These are phyloP conservation scores for Sistotremastrum niveocremeum DNA, from an alignment of 768 basidiomycete species.

Conservation along the genomic window DNA sequence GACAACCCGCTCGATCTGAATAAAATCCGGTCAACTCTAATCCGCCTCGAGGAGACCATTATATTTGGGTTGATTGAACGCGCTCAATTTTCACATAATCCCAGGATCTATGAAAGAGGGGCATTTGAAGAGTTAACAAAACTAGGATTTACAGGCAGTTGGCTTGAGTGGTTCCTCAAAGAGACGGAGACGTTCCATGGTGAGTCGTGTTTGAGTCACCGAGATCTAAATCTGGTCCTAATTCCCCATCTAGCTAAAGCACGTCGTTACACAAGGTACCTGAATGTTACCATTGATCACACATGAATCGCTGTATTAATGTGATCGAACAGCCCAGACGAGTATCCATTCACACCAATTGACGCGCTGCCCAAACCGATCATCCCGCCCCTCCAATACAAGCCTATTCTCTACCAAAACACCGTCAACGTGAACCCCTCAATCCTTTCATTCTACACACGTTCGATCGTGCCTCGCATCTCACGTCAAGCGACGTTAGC, in stretches of 20 bases:
- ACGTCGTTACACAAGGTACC: constrained; percentile 82
- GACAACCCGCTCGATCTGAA: constrained; percentile 77
- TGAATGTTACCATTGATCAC: not conserved
- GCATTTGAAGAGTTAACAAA: constrained; percentile 67
- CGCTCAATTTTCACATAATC: constrained; percentile 92
- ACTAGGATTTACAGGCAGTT: constrained; percentile 68
- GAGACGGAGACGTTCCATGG: constrained; percentile 95
- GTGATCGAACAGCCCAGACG: constrained; percentile 65
- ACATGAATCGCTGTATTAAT: not conserved
- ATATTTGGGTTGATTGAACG: constrained; percentile 96
- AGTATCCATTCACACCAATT: constrained; percentile 79
- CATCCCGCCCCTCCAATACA: constrained; percentile 58
- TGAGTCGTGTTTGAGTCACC: constrained; percentile 22
- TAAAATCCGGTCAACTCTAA: constrained; percentile 74
- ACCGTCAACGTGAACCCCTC: constrained; percentile 74
- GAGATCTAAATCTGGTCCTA: not conserved
- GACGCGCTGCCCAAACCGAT: constrained; percentile 68
- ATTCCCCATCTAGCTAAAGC: constrained; percentile 58
- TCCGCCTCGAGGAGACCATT: constrained; percentile 94
- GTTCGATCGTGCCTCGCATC: constrained; percentile 80
- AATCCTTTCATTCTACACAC: constrained; percentile 82
- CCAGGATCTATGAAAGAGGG: constrained; percentile 71
- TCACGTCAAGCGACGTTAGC: constrained; percentile 55
- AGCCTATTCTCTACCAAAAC: constrained; percentile 66
- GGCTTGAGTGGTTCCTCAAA: constrained; percentile 96